Evolutionary conservation across 306 rosid species (phyloP), one percentile per base, ranked within the genome.

Genomic region (Lathyrus aphaca): DNA sequence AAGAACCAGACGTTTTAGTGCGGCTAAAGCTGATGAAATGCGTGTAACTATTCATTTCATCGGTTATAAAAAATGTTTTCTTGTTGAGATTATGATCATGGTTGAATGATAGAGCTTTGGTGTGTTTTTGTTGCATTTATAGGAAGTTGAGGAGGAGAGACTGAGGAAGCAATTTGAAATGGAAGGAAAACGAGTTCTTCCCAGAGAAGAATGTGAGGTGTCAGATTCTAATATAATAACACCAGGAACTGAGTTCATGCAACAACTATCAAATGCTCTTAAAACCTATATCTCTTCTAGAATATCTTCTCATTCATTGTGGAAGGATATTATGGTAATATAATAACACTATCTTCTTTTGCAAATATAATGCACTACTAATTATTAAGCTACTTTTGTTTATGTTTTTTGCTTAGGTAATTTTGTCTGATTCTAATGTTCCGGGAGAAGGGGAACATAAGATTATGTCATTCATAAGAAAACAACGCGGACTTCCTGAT

Each of bases 401-500:
- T 14, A 46, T 64, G 35, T 65, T 64, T 64, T 23, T 25, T 13
- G 18, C 30, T 64, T 13, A 86, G 90, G 86, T 86, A 0, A 86
- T 86, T 61, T 73, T 86, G 0, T 86, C 88, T 27, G 90, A 86
- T 74, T 74, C 90, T 17, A 87, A 78, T 78, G 88, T 81, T 74
- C 88, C 91, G 8, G 96, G 91, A 0, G 91, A 84, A 78, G 96
- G 91, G 3, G 96, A 86, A 30, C 96, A 86, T 37, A 89, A 89
- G 53, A 68, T 89, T 1, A 81, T 84, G 71, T 61, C 82, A 0
- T 86, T 68, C 56, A 72, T 89, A 12, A 74, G 89, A 0, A 43
- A 35, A 10, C 88, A 84, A 42, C 81, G 90, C 3, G 49, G 16
- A 10, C 77, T 80, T 17, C 58, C 77, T 6, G 65, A 15, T 0